A percentile compares a stretch with the other conserved stretches of the same genome.
Evolutionary conservation across 2,329 filamentous ascomycete species (phyloP).

Genomic region (Monosporascus sp.): DNA sequence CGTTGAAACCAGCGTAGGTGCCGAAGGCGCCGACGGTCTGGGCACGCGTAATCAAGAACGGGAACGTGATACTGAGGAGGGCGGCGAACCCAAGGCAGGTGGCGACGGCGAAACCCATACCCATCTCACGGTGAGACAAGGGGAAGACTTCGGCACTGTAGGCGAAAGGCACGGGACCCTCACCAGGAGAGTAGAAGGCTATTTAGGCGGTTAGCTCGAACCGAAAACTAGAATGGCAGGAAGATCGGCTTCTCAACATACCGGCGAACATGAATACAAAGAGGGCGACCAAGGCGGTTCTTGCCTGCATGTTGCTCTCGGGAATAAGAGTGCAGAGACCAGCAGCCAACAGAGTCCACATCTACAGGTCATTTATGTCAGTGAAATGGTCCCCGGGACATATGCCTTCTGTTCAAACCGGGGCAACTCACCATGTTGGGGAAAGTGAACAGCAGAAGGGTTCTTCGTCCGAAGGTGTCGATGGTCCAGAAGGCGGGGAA

Average conservation of each 20-base stretch:
- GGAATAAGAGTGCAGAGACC: conserved; percentile 53
- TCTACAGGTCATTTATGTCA: conserved; percentile 23
- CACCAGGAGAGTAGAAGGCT: conserved; percentile 59
- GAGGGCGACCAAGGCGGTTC: conserved; percentile 46
- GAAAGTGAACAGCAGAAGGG: conserved; percentile 61
- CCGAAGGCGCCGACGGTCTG: conserved; percentile 41
- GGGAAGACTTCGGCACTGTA: conserved; percentile 69
- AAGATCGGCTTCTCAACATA: too few species aligned
- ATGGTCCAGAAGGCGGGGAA: conserved; percentile 62
- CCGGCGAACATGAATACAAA: conserved; percentile 55
- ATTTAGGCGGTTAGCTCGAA: too few species aligned
- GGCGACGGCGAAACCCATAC: conserved; percentile 66
- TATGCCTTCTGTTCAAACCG: background rate
- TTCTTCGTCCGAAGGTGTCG: conserved; percentile 60
- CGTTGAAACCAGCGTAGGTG: conserved; percentile 44
- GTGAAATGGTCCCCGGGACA: background rate
- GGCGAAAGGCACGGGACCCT: conserved; percentile 64
- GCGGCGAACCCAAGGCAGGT: conserved; percentile 59
- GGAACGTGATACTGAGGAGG: conserved; percentile 60
- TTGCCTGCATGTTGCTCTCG: conserved; percentile 9
- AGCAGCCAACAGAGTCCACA: conserved; percentile 61
- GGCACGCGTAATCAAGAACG: conserved; percentile 45
- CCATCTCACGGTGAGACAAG: conserved; percentile 64
- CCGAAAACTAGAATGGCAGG: too few species aligned
- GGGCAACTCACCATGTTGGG: conserved; percentile 47